Evolutionary conservation across 169 alveolate species (phyloP), one percentile per base, ranked within the genome.

Genomic region (Pseudocohnilembus persalinus): DNA sequence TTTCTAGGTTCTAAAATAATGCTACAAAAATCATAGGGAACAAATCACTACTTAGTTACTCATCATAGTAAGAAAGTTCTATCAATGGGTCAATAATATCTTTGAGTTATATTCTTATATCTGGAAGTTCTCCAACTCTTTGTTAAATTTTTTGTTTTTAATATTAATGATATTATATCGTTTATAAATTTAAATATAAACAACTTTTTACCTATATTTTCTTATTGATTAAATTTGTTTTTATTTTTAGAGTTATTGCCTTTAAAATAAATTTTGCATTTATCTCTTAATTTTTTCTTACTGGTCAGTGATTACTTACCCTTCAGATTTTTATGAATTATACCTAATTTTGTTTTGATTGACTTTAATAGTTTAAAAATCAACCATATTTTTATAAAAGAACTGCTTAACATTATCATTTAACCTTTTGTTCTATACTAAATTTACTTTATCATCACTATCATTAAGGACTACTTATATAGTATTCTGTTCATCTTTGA

Each of bases 61-160:
- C 89, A 81, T 89, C 92, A n/a, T 85, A 90, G 74, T 86, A 88
- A 74, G 93, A 87, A 75, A 93, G 85, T 0, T 90, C 93, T 81
- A 90, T 86, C 35, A 94, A 79, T 33, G 97, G 97, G 65, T 88
- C 95, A 32, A 90, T 79, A 16, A 96, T 76, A 80, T 96, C 98
- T 74, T 90, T 90, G 80, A 88, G 87, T 65, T 87, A 83, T 20
- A 96, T 94, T 88, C 89, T 78, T 49, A 96, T 94, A 88, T 96
- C 98, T 25, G 98, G 98, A 25, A 96, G 83, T 73, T 96, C 97
- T 34, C 98, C 98, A 29, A 82, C 90, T 82, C 97, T 88, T 84
- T 96, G 94, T 73, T 88, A n/a, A n/a, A n/a, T n/a, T n/a, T n/a
- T n/a, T n/a, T n/a, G n/a, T n/a, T n/a, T n/a, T n/a, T n/a, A n/a